Percentiles rank a stretch among this genome's conserved stretches.
Conservation (phyloP, 148 eudicot genomes). For the Gaultheria prostrata region DNA sequence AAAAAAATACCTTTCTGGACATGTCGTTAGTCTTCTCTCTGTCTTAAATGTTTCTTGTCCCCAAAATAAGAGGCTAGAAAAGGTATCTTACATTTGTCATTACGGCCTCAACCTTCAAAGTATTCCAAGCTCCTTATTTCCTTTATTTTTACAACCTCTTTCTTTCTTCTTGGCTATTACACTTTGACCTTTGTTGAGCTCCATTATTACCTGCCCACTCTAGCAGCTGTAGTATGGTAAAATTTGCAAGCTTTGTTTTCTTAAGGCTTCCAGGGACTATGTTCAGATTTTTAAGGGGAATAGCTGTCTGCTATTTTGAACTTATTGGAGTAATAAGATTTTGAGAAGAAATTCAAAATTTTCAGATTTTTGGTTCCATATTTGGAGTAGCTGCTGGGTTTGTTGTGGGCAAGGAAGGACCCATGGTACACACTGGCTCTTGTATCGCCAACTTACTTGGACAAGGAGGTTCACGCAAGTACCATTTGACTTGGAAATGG, state of each 20-base stretch:
- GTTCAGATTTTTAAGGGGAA: not conserved
- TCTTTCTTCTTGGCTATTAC: not conserved
- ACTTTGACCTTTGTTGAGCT: not conserved
- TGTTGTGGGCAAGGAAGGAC: conserved; percentile 88
- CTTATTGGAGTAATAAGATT: not conserved
- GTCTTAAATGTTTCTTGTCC: not conserved
- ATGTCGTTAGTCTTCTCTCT: not conserved
- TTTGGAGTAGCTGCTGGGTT: conserved; percentile 81
- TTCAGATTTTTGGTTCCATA: conserved; percentile 71
- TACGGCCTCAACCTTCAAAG: not conserved
- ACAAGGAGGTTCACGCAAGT: conserved; percentile 80
- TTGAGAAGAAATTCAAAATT: not conserved
- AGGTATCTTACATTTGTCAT: not conserved
- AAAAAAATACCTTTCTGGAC: not conserved
- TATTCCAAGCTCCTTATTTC: not conserved
- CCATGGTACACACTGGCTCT: conserved; percentile 90
- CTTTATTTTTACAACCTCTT: not conserved
- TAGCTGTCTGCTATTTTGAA: not conserved
- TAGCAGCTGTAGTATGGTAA: not conserved
- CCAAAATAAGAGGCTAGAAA: not conserved
- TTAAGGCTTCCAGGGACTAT: not conserved
- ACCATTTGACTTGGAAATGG: conserved; percentile 74
- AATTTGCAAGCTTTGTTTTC: not conserved
- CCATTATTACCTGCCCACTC: conserved; percentile 7
- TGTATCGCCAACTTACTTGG: conserved; percentile 78